Conservation (phyloP, 306 rosid species). For the Abrus precatorius region DNA sequence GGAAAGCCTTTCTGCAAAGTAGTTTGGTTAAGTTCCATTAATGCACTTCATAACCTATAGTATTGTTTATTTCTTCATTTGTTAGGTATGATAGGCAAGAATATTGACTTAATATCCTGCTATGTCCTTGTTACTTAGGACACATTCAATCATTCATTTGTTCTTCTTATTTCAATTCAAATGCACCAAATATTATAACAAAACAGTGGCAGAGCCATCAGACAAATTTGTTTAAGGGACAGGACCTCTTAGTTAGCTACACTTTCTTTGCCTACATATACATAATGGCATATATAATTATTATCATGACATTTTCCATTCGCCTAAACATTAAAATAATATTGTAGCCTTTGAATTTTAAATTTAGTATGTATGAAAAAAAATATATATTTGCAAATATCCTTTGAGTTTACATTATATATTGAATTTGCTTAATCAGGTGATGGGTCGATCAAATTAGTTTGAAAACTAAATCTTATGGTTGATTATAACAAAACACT, state of each 20-base stretch:
- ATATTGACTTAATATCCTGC: conserved; percentile 18
- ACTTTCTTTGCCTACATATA: background rate
- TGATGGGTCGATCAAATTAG: background rate
- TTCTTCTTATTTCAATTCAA: background rate
- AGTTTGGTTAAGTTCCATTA: conserved; percentile 24
- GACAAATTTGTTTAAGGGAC: background rate
- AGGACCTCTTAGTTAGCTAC: background rate
- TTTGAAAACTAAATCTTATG: no score
- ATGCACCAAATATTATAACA: background rate
- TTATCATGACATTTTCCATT: background rate
- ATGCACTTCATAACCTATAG: background rate
- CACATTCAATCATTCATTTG: conserved; percentile 25
- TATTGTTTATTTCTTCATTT: conserved; percentile 23
- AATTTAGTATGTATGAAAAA: background rate
- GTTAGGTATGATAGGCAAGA: conserved; percentile 46
- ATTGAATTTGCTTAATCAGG: background rate
- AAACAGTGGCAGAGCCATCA: background rate
- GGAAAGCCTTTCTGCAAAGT: background rate
- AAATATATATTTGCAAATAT: background rate
- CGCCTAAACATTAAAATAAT: background rate
- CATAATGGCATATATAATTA: background rate
- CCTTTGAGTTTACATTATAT: background rate
- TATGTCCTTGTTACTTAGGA: conserved; percentile 44
- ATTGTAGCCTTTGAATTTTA: background rate
- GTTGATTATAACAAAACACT: no score